These are phyloP conservation scores for Lanmaoa pseudosensibilis DNA, from an alignment of 768 basidiomycete species.

Conservation along the genomic window DNA sequence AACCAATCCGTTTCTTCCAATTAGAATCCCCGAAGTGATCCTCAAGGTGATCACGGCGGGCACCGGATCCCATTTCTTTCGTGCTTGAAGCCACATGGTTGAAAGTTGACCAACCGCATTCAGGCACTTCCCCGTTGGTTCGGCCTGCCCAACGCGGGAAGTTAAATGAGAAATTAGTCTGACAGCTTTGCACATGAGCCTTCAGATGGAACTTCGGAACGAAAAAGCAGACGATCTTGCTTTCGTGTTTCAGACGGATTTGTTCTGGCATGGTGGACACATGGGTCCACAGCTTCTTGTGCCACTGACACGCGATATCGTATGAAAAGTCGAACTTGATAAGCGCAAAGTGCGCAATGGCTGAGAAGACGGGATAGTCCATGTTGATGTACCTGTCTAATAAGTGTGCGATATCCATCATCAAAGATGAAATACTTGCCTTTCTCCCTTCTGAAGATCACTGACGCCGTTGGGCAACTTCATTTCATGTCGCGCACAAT, in stretches of 20 bases:
- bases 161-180: no score
- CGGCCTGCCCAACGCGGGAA: no score
- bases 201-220: not conserved
- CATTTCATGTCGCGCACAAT: not conserved
- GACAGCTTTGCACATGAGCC: not conserved
- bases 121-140: no score
- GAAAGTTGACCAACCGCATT: no score
- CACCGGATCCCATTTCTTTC: no score
- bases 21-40: not conserved
- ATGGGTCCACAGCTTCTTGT: not conserved
- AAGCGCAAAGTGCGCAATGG: not conserved
- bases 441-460: slow-evolving; percentile 1
- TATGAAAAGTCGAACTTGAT: not conserved
- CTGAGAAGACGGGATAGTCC: no score
- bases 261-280: not conserved
- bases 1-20: not conserved
- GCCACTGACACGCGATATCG: no score
- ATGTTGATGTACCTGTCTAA: not conserved
- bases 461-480: not conserved
- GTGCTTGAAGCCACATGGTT: not conserved
- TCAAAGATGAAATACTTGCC: not conserved
- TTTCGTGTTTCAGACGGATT: not conserved
- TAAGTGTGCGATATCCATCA: not conserved
- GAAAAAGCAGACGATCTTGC: not conserved
- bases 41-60: not conserved